Evolutionary conservation across 2,329 filamentous ascomycete species (phyloP).

Genomic region (Fusarium sp.): DNA sequence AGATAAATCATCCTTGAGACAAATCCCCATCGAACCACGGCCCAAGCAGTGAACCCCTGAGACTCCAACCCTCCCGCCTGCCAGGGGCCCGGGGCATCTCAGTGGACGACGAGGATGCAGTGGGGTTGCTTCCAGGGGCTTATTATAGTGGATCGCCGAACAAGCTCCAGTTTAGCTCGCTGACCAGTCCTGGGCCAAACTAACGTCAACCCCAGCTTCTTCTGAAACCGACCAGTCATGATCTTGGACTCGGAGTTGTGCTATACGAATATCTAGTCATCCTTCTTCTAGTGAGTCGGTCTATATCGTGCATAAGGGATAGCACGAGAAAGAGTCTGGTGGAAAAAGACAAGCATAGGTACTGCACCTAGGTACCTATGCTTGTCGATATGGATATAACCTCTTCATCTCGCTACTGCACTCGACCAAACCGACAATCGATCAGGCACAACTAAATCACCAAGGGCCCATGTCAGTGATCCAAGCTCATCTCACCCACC

Average conservation of each 20-base stretch:
- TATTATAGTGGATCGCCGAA: background rate
- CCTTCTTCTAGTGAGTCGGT: too few species aligned
- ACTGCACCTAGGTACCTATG: too few species aligned
- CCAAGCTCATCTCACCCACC: conserved; percentile 14
- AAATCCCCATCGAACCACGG: conserved; percentile 32
- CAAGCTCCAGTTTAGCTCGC: conserved; percentile 14
- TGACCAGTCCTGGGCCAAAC: conserved; percentile 31
- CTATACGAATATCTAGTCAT: background rate
- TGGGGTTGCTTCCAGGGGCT: conserved; percentile 5
- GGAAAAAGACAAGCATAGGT: too few species aligned
- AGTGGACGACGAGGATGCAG: conserved; percentile 9
- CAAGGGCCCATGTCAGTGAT: conserved; percentile 2
- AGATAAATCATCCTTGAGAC: conserved; percentile 19
- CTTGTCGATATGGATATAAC: too few species aligned
- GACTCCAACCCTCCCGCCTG: conserved; percentile 19
- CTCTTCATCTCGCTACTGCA: too few species aligned
- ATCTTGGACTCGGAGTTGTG: too few species aligned
- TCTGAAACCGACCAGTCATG: conserved; percentile 38
- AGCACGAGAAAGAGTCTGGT: too few species aligned
- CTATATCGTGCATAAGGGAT: too few species aligned
- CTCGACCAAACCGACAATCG: conserved; percentile 7
- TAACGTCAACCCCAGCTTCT: conserved; percentile 38
- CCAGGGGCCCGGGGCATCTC: conserved; percentile 23
- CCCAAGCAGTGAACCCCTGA: conserved; percentile 36
- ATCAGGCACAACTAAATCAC: conserved; percentile 11